Conservation (phyloP, 805 yeast genomes). For the Lachancea waltii region DNA sequence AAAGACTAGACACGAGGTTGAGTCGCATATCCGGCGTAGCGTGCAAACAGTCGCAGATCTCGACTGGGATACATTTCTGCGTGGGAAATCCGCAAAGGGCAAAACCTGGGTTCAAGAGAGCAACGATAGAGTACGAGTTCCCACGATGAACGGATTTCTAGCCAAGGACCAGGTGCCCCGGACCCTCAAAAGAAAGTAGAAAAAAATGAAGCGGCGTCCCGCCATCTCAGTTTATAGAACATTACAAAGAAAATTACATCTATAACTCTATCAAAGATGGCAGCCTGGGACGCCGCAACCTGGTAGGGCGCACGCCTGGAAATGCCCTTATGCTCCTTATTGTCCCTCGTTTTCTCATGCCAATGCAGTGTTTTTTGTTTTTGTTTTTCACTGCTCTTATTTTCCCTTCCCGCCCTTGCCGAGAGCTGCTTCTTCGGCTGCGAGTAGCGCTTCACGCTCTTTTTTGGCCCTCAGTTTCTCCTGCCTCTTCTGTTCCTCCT, state of each 20-base stretch:
- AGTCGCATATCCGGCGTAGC: slow-evolving; percentile 14
- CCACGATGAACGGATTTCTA: slow-evolving; percentile 13
- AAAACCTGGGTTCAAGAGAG: slow-evolving; percentile 21
- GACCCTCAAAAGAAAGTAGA: not conserved
- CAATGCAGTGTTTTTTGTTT: too few species aligned
- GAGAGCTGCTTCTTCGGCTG: slow-evolving; percentile 27
- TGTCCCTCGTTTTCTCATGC: too few species aligned
- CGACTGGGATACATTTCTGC: slow-evolving; percentile 19
- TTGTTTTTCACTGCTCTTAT: too few species aligned
- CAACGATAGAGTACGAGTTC: slow-evolving; percentile 12
- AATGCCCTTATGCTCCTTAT: not conserved
- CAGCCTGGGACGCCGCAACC: too few species aligned
- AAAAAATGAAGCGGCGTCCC: not conserved
- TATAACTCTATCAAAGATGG: slow-evolving; percentile 6
- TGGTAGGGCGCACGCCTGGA: not conserved
- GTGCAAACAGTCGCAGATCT: slow-evolving; percentile 18
- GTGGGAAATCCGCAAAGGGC: slow-evolving; percentile 6
- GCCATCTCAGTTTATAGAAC: not conserved
- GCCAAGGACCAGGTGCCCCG: slow-evolving; percentile 12
- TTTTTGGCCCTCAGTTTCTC: slow-evolving; percentile 27
- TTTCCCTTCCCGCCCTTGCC: slow-evolving; percentile 24
- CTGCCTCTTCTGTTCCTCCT: slow-evolving; percentile 29
- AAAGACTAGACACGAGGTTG: slow-evolving; percentile 13
- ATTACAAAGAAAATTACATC: not conserved
- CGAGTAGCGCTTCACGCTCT: slow-evolving; percentile 30